Evolutionary conservation across 495 filamentous ascomycete species (phyloP), one percentile per base, ranked within the genome.

Genomic region (Lepraria neglecta): DNA sequence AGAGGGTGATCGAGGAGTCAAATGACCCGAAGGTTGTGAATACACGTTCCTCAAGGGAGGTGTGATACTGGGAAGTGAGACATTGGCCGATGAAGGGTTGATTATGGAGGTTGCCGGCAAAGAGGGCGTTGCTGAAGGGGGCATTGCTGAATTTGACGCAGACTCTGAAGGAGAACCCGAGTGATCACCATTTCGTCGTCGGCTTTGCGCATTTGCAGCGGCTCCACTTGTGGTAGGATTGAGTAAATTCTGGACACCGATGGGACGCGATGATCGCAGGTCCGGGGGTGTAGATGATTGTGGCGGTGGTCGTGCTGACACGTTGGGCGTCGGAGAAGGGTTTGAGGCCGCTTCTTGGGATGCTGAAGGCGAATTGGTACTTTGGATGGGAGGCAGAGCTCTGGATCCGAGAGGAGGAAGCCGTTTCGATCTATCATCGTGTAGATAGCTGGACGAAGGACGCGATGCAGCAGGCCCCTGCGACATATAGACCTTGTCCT

Each of bases 1-100:
- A 15, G 80, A 75, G 24, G 87, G 87, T 17, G 87, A 89, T 59
- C 78, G 77, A 24, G 87, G 86, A 40, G 82, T 85, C 66, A 88
- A 75, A 58, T 78, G 77, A 53, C 84, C 78, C 24, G 72, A 60
- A 1, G 73, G 70, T 56, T 74, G 68, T 63, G 69, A 80, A 54
- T 75, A 69, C 4, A 71, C 74, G 24, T 35, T 60, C 40, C 60
- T 61, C 60, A 64, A 40, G 57, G 73, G 47, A 68, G 71, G 62
- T 11, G 66, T 68, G 27, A 66, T 64, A 53, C 66, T 57, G 65
- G 69, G 59, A 64, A 73, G 24, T 46, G 68, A 52, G 11, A 60
- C 28, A 6, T 46, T 66, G 27, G 64, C 46, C 6, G 64, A 53
- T 42, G 69, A 66, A 24, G 38, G 45, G 47, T 62, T 69, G 27